A percentile compares a stretch with the other conserved stretches of the same genome.
phyloP scores from a whole-genome alignment of 2,329 filamentous ascomycete genomes.

The Trichoderma koningiopsis region DNA sequence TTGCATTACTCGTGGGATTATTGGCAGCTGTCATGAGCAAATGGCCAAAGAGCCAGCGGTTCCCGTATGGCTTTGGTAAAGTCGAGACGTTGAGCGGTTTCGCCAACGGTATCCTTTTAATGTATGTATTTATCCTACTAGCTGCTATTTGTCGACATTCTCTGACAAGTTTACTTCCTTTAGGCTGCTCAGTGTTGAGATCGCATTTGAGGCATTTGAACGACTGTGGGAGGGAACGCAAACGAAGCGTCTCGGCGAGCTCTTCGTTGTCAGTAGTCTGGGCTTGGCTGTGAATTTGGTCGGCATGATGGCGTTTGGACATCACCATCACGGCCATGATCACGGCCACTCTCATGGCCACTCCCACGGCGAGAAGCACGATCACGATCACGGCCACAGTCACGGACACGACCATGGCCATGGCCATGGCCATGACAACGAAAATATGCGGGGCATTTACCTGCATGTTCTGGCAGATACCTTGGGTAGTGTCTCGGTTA shows the following conservation, averaged over 20 bases:
- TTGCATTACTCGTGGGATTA: constrained; percentile 86
- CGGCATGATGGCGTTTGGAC: constrained; percentile 82
- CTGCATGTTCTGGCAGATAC: constrained; percentile 94
- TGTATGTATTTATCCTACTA: constrained; percentile 55
- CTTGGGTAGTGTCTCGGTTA: constrained; percentile 90
- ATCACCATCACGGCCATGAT: constrained; percentile 54
- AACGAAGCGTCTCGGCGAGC: constrained; percentile 80
- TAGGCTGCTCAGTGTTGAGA: constrained; percentile 91
- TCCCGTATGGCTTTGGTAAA: constrained; percentile 95
- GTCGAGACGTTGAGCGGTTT: constrained; percentile 96
- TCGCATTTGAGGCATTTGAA: constrained; percentile 92
- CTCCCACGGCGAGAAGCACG: constrained; percentile 45
- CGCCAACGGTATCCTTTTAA: constrained; percentile 91
- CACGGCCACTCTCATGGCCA: constrained; percentile 41
- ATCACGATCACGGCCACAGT: constrained; percentile 37
- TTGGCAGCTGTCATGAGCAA: constrained; percentile 94
- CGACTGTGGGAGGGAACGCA: constrained; percentile 80
- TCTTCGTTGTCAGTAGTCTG: constrained; percentile 84
- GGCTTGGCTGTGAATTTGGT: constrained; percentile 90
- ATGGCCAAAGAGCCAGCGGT: constrained; percentile 86
- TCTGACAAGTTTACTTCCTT: constrained; percentile 37
- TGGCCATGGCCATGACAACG: constrained; percentile 69
- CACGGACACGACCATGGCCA: constrained; percentile 39
- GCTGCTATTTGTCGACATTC: constrained; percentile 7
- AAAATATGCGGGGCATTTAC: constrained; percentile 98